Evolutionary conservation across 257 asterid species (phyloP).

Genomic region (Solanum peruvianum): DNA sequence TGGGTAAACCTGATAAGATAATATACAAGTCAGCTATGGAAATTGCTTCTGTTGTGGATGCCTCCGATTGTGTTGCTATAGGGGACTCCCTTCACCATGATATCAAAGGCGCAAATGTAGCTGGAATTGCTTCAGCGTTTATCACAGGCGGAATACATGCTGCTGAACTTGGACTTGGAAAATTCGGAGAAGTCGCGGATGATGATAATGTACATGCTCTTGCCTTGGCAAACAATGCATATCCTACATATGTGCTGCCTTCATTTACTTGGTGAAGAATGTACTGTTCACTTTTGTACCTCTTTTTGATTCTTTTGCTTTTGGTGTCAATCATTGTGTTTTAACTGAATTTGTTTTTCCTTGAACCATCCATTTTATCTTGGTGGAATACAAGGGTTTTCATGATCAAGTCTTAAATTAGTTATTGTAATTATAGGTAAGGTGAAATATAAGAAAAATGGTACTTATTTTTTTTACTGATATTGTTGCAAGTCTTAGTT

Average conservation of each 20-base stretch:
- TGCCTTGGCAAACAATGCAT: slow-evolving; percentile 45
- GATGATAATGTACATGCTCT: slow-evolving; percentile 48
- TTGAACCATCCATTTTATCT: background rate
- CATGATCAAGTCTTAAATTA: background rate
- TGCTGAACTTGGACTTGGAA: slow-evolving; percentile 57
- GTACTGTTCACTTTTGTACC: background rate
- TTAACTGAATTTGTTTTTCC: background rate
- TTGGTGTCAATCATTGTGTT: background rate
- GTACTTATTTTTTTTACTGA: background rate
- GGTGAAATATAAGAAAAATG: background rate
- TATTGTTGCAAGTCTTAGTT: background rate
- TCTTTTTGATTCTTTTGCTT: background rate
- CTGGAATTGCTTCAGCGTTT: slow-evolving; percentile 59
- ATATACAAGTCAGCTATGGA: slow-evolving; percentile 75
- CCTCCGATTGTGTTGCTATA: slow-evolving; percentile 73
- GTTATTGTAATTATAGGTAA: background rate
- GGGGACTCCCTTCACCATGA: slow-evolving; percentile 99
- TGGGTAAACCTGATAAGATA: slow-evolving; percentile 97
- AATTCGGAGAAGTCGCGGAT: slow-evolving; percentile 58
- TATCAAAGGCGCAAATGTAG: slow-evolving; percentile 76
- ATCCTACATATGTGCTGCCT: slow-evolving; percentile 69
- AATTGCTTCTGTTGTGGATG: slow-evolving; percentile 52
- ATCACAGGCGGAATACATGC: slow-evolving; percentile 79
- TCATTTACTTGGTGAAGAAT: slow-evolving; percentile 64
- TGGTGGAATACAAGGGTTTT: background rate